Base-by-base conservation (phyloP, 768 basidiomycete species). In the Russula vinacea region DNA sequence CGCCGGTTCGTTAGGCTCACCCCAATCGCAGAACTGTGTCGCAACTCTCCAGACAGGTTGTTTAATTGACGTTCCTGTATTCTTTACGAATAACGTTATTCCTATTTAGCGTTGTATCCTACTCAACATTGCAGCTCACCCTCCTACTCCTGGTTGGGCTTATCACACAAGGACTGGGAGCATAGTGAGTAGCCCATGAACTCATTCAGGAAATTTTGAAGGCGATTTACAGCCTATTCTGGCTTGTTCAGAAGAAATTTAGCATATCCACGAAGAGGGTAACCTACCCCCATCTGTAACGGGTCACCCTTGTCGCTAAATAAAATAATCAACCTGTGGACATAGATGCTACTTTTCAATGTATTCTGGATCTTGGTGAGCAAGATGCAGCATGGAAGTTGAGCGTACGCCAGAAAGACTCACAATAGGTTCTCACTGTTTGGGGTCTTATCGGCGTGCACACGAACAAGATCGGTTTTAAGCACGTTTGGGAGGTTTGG, bases 401-500 rank as follows among this genome's bases (percentile, higher is more conserved):
- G n/a, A 45, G 17, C 13, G 8, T 47, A 6, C 52, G 5, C 33
- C 47, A 7, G 5, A 55, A 45, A 19, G n/a, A 17, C 14, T 56
- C 11, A 35, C 47, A 5, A 40, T 44, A 87, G 85, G 73, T 88
- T 24, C 73, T 89, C 53, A 87, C 85, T 11, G 69, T 86, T 5
- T 91, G 89, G 89, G 89, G 89, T 44, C 81, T 91, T 29, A 83
- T 87, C 67, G 89, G 89, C n/a, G 81, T 90, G 1, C 86, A 85
- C 68, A 88, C 88, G 17, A 73, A 83, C 69, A 84, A 81, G 51
- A 86, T 92, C 70, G 89, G 89, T 14, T 91, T 90, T 77, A 89
- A 92, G 73, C 86, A 91, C 70, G 82, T 86, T 64, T 91, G 89
- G 89, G 90, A 91, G 72, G 83, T 89, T 35, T 89, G 88, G 86